Base-by-base conservation (phyloP, 2,329 filamentous ascomycete genomes). In the Aulographum hederae region DNA sequence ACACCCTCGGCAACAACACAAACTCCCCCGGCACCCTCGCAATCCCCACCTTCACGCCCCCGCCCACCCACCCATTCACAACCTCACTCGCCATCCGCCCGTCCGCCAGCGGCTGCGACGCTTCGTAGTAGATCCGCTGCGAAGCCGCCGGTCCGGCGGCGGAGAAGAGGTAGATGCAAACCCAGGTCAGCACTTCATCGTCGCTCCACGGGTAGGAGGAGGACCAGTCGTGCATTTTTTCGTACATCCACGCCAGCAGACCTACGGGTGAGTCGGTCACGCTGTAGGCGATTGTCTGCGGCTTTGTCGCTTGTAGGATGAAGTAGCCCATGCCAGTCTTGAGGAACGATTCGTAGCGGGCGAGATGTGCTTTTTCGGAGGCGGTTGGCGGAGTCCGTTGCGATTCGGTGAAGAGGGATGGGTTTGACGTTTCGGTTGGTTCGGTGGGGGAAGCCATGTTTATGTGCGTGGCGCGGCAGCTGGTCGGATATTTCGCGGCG, bases 151-250 rank as follows among this genome's bases (percentile, higher is more conserved):
- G 72, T 0, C 79, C 78, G 1, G 76, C 73, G 0, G 56, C 63
- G 6, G 68, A 73, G 52, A 82, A 82, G 46, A 66, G 70, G 47
- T 85, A 85, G 25, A 85, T 65, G 31, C 62, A 69, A 1, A 84
- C 53, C 79, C 78, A 86, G 0, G 72, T 79, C 18, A 80, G 53
- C 5, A 85, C 63, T 52, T 85, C 78, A 34, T 84, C 77, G 37
- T 81, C 73, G 0, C 69, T 74, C 78, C 78, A 85, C 0, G 65
- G 55, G 44, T 82, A 82, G 1, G 42, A 43, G 42, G 85, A 78
- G 0, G 72, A 73, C 79, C 78, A 86, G 41, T 78, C 73, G 40
- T 75, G 68, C 23, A 86, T 54, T 47, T 86, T 86, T 52, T 86
- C 80, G 40, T 78, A 78, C 19, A 86, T 72, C 80, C 80, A 89